These are phyloP conservation scores for Hypholoma fasciculare DNA, from an alignment of 768 basidiomycete genomes.

Conservation along the genomic window DNA sequence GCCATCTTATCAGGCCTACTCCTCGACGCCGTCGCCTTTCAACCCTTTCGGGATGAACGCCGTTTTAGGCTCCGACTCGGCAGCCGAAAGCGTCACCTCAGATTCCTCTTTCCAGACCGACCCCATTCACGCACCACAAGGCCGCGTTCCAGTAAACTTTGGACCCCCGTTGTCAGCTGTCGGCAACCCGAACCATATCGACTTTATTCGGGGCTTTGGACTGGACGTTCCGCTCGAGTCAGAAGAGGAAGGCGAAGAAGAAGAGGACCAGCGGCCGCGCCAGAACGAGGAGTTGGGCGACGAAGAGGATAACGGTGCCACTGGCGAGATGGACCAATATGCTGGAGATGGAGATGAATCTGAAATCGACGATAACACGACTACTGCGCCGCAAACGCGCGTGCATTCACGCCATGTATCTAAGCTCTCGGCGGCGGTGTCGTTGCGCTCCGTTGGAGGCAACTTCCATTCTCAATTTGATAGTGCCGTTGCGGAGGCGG, in stretches of 20 bases:
- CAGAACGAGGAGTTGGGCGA: conserved; percentile 46
- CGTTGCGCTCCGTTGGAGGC: conserved; percentile 62
- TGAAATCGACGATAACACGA: conserved; percentile 30
- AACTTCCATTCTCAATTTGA: conserved; percentile 36
- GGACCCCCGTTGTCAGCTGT: conserved; percentile 45
- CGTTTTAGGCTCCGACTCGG: conserved; percentile 44
- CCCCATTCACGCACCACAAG: conserved; percentile 54
- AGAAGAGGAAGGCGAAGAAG: conserved; percentile 54
- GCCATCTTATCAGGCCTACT: conserved; percentile 40
- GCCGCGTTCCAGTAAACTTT: conserved; percentile 50
- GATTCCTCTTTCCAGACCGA: conserved; percentile 15
- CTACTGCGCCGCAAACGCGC: conserved; percentile 49
- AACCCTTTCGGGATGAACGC: conserved; percentile 69
- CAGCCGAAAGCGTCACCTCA: conserved; percentile 16
- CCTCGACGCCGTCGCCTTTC: conserved; percentile 36
- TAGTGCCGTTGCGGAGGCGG: conserved; percentile 21
- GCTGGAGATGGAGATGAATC: conserved; percentile 31
- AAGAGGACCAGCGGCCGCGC: conserved; percentile 28
- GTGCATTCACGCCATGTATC: conserved; percentile 73
- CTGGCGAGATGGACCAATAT: conserved; percentile 33
- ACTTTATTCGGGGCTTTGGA: conserved; percentile 80
- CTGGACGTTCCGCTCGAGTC: conserved; percentile 78
- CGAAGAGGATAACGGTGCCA: conserved; percentile 26
- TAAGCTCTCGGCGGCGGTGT: conserved; percentile 64
- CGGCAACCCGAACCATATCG: conserved; percentile 54